These are phyloP conservation scores for Botrytis squamosa DNA, from an alignment of 2,329 filamentous ascomycete species.

Conservation along the genomic window DNA sequence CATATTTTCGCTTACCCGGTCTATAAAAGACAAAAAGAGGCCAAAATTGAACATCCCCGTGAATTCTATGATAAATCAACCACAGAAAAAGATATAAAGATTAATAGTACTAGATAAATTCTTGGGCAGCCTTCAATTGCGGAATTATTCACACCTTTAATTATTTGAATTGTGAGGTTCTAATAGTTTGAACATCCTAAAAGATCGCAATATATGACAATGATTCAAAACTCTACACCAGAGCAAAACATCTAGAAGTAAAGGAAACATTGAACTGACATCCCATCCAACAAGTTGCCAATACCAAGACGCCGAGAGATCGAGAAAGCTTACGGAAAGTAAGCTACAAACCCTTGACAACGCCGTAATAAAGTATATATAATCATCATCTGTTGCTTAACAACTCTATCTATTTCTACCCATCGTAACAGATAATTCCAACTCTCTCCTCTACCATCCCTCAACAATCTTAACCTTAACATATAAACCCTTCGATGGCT, in stretches of 20 bases:
- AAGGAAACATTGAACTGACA: background rate
- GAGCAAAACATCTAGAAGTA: background rate
- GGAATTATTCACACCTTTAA: background rate
- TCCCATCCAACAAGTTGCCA: background rate
- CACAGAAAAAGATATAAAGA: background rate
- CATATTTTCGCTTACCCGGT: background rate
- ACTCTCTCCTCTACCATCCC: conserved; percentile 54
- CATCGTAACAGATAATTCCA: background rate
- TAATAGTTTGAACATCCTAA: background rate
- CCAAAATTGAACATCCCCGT: background rate
- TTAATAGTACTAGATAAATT: background rate
- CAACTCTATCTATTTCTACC: background rate
- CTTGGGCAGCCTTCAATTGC: background rate
- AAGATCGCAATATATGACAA: background rate
- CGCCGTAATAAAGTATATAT: background rate
- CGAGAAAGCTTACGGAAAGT: background rate
- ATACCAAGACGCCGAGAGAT: background rate
- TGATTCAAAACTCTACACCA: background rate
- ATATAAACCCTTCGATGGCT: conserved; percentile 70
- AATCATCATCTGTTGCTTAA: background rate
- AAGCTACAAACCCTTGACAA: background rate
- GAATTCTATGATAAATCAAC: background rate
- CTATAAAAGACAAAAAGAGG: background rate
- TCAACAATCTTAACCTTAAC: conserved; percentile 66
- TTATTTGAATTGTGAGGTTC: background rate